Evolutionary conservation across 768 basidiomycete species (phyloP), one percentile per base, ranked within the genome.

Genomic region (Leccinum rimulosum): DNA sequence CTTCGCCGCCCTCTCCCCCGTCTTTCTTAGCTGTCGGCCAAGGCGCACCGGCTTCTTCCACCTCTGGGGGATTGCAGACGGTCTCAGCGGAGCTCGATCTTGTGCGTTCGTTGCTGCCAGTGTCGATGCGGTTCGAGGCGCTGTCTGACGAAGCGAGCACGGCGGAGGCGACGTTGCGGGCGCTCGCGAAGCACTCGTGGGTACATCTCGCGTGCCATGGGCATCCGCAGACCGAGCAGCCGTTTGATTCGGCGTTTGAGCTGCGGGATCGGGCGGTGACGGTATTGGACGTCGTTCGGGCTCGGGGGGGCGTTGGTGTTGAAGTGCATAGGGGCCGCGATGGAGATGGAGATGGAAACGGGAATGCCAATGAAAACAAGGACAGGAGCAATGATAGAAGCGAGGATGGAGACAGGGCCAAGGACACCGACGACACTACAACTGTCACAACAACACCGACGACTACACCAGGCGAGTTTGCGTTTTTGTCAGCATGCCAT

Each of bases 401-500:
- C 40, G 8, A 10, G 40, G 38, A 40, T 9, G 38, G n/a, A 40
- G 17, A 40, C 38, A 40, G 17, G 38, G 38, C 17, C 38, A n/a
- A 40, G 38, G 47, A 48, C 5, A 48, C 6, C 25, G 47, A 48
- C 22, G 22, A 8, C 12, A 40, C 9, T n/a, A 40, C 17, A 9
- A n/a, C 40, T 40, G 17, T 9, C n/a, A 40, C 17, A 40, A 4
- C 40, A n/a, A n/a, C 40, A 40, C 40, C 40, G n/a, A 40, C 40
- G n/a, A 40, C 22, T 14, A 48, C 47, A 12, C 22, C 47, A 1
- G 47, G 60, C 6, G 65, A 68, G 12, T 67, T 76, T 14, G 74
- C 71, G 1, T 75, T 76, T 28, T 59, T 75, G 4, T 76, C 75
- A 15, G 75, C 74, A 0, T 75, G 74, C 35, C 68, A 76, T 35